Evolutionary conservation across 306 rosid genomes (phyloP), one percentile per base, ranked within the genome.

Genomic region (Glycine soja): DNA sequence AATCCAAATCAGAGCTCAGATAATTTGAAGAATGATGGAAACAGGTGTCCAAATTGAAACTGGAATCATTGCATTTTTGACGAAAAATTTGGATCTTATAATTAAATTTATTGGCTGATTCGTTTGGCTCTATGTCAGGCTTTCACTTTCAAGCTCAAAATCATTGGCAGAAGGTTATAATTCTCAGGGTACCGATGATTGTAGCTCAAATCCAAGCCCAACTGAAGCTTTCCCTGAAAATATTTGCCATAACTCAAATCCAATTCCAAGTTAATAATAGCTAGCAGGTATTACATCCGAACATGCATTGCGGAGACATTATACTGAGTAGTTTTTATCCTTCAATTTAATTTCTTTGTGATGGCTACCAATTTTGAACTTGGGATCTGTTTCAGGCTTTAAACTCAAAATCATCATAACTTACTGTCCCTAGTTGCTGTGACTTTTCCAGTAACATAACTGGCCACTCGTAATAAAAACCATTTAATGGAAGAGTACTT

Each of bases 341-440:
- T 69, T 52, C 24, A 50, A 50, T 73, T 16, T 53, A 48, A 66
- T 24, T 43, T 67, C 18, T 54, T 43, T 68, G 38, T 15, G 53
- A 16, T 16, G 36, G 34, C 38, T 16, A 4, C 73, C 54, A 68
- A 68, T 16, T 8, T 66, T 40, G 34, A 67, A 67, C 13, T 42
- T 45, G 34, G 59, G 8, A 53, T 15, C 2, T 81, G 18, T 74
- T 86, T 72, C 79, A 75, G 84, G 83, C 10, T 18, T 67, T 10
- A 16, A 45, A 34, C 16, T 68, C 9, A 45, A 43, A 68, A 45
- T 10, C 10, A 16, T 43, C 72, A 10, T 10, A 61, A 84, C 52
- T 64, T 83, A 48, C 40, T 77, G 34, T 15, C 86, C 50, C 38
- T 82, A 32, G 87, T 84, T 40, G 80, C 85, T 32, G 75, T 73